phyloP scores from a whole-genome alignment of 2,329 filamentous ascomycete species.

The Fusarium palustre region DNA sequence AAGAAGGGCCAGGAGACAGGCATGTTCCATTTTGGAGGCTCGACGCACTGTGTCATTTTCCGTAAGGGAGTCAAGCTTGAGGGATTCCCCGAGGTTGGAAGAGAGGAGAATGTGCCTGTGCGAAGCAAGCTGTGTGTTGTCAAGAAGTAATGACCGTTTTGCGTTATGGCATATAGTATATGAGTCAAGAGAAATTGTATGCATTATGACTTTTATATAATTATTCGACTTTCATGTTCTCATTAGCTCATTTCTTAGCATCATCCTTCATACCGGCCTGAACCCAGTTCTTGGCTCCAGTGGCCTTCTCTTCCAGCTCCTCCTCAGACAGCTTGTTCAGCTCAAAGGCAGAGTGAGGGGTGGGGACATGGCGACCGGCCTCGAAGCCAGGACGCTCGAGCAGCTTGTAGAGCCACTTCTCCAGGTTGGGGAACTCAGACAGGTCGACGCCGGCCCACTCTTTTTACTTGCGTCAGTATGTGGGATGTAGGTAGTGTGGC shows the following conservation, averaged over 20 bases:
- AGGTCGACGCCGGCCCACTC: conserved; percentile 66
- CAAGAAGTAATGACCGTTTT: conserved; percentile 18
- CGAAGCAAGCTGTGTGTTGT: conserved; percentile 53
- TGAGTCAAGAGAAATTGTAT: conserved; percentile 1
- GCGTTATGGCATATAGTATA: neutral
- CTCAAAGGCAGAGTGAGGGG: conserved; percentile 70
- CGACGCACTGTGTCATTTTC: conserved; percentile 76
- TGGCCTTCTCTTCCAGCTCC: conserved; percentile 68
- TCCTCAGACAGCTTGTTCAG: conserved; percentile 59
- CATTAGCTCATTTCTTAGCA: conserved; percentile 58
- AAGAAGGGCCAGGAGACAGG: conserved; percentile 78
- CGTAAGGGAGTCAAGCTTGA: conserved; percentile 64
- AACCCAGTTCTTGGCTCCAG: conserved; percentile 70
- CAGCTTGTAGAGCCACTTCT: conserved; percentile 81
- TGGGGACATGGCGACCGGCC: conserved; percentile 80
- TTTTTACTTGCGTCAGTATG: conserved; percentile 25
- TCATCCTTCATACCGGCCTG: conserved; percentile 77
- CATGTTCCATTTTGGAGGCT: conserved; percentile 86
- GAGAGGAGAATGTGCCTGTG: conserved; percentile 55
- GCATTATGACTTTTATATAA: neutral
- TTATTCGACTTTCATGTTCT: neutral
- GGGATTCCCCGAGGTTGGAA: conserved; percentile 53
- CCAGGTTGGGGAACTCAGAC: conserved; percentile 78
- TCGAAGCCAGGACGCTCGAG: conserved; percentile 76
- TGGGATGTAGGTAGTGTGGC: accelerated